Base-by-base conservation (phyloP, 305 asterid species). In the Fraxinus angustifolia region DNA sequence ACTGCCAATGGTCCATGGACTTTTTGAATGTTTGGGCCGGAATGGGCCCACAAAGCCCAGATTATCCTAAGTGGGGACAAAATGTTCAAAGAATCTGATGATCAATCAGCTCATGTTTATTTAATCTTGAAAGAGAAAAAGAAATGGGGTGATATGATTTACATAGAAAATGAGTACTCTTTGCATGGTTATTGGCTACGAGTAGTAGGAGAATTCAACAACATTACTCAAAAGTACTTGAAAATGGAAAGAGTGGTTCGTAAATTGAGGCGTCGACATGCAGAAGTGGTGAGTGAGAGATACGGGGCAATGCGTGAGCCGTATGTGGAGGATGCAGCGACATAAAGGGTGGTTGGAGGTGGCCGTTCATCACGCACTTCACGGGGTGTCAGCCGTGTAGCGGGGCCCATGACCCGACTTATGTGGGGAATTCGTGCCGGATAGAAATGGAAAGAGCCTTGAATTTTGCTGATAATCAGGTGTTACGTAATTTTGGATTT, bases 381-480 rank as follows among this genome's bases (percentile, higher is more conserved):
- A 90, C 97, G 17, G 97, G 98, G 72, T 94, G 98, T 60, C 92
- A 92, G 83, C 98, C 97, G 34, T 94, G 98, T 45, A 89, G 91
- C 28, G 98, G 98, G 80, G 90, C 86, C 31, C 94, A 90, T 34
- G 91, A 91, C 38, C 89, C 91, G 72, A 87, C 80, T 67, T 92
- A 88, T 33, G 70, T 80, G 78, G 93, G 92, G 34, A 90, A 87
- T 67, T 86, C 95, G 1, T 94, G 98, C 50, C 62, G 78, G 89
- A 84, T 87, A 23, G 97, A 93, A 80, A 92, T 94, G 93, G 94
- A 91, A 26, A 90, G 88, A 50, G 98, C 97, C 1, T 83, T 94
- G n/a, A 94, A 91, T 75, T 94, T 92, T 36, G 97, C 97, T 6
- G 97, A 94, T 87, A 90, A 91, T 89, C 98, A 94, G 79, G 97